Evolutionary conservation across 306 rosid species (phyloP).

Genomic region (Fragaria iinumae): DNA sequence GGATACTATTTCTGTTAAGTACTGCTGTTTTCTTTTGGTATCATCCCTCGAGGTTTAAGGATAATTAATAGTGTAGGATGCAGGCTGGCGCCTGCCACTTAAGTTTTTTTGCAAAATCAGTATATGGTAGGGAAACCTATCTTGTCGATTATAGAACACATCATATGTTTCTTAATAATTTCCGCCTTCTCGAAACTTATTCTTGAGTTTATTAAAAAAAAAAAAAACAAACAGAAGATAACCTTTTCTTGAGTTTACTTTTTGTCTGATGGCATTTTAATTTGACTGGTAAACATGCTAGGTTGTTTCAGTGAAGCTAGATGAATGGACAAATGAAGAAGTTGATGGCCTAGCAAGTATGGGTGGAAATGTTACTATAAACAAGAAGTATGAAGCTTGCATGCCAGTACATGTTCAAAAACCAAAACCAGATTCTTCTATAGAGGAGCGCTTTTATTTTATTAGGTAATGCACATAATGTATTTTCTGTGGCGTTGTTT

Average conservation of each 20-base stretch:
- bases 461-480: conserved; percentile 53
- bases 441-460: conserved; percentile 71
- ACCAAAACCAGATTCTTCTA: conserved; percentile 70
- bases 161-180: neutral
- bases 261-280: conserved; percentile 7
- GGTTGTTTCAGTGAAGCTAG: conserved; percentile 91
- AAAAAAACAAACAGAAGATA: neutral
- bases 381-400: conserved; percentile 74
- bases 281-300: conserved; percentile 29
- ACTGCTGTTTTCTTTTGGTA: neutral
- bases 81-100: neutral
- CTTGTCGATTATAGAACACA: neutral
- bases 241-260: neutral
- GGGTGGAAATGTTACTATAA: conserved; percentile 72
- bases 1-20: neutral
- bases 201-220: neutral
- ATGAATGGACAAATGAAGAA: conserved; percentile 83
- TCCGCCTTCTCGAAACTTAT: neutral
- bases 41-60: neutral
- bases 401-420: conserved; percentile 48
- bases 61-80: neutral
- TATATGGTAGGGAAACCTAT: neutral
- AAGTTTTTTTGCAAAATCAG: neutral
- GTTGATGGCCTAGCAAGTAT: conserved; percentile 53
- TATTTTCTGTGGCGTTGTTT: neutral